A percentile compares a stretch with the other conserved stretches of the same genome.
These are phyloP conservation scores for Cladosporium colombiae DNA, from an alignment of 2,329 filamentous ascomycete species.

Conservation along the genomic window DNA sequence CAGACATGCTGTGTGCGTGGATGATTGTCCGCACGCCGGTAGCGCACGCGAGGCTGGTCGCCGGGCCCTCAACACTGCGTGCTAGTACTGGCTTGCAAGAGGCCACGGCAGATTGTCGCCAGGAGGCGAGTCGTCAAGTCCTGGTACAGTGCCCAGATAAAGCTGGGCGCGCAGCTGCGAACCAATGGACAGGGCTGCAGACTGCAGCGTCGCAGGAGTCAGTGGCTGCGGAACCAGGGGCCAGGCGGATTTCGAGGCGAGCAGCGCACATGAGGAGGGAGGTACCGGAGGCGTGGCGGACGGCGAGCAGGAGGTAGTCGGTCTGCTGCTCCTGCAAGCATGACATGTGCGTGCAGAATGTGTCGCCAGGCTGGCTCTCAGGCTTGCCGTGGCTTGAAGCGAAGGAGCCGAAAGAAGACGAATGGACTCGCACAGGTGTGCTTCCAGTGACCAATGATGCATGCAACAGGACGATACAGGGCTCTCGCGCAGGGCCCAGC, in stretches of 20 bases:
- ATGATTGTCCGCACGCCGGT: conserved; percentile 9
- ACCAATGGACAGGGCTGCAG: background rate
- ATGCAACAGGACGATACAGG: background rate
- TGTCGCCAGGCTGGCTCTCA: background rate
- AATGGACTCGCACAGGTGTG: background rate
- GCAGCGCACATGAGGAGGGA: background rate
- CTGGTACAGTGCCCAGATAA: background rate
- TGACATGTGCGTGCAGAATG: conserved; percentile 15
- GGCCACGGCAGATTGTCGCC: conserved; percentile 1
- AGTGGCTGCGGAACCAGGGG: background rate
- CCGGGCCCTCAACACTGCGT: conserved; percentile 13
- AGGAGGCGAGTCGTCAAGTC: background rate
- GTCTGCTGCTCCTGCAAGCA: background rate
- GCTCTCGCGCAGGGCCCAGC: background rate
- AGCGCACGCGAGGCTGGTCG: conserved; percentile 3
- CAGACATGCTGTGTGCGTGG: conserved; percentile 1
- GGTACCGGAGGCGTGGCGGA: background rate
- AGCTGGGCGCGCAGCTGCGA: background rate
- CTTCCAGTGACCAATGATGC: background rate
- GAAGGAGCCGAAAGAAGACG: conserved; percentile 9
- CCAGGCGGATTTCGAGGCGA: background rate
- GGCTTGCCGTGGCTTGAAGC: background rate
- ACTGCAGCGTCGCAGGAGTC: background rate
- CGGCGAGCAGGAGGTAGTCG: background rate
- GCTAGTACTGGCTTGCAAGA: conserved; percentile 1